A percentile compares a stretch with the other conserved stretches of the same genome.
These are phyloP conservation scores for Xylaria sp. DNA, from an alignment of 2,329 filamentous ascomycete genomes.

Conservation along the genomic window DNA sequence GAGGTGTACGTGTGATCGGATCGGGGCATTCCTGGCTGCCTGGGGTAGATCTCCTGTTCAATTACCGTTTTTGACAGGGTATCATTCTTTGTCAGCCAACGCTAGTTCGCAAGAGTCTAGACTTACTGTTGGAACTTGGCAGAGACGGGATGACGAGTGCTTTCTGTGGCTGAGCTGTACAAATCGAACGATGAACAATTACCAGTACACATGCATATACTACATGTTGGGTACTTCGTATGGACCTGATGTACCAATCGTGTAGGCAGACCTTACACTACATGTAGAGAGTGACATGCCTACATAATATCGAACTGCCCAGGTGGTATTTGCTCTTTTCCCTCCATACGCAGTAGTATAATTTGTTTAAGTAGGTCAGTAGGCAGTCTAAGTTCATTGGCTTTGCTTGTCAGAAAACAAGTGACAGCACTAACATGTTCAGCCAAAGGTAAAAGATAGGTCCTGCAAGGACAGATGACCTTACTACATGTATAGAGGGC, in stretches of 20 bases:
- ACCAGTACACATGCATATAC: not conserved
- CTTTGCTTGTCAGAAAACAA: no score
- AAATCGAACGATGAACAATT: slow-evolving; percentile 4
- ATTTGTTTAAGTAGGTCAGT: no score
- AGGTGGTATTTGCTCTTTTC: not conserved
- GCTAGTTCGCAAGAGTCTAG: not conserved
- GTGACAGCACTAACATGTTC: no score
- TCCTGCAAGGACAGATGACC: no score
- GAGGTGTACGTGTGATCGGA: not conserved
- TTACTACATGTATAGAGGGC: no score
- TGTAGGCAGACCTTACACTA: not conserved
- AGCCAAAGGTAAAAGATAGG: no score
- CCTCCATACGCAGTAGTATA: not conserved
- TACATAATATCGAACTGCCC: no score
- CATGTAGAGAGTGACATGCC: not conserved
- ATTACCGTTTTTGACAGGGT: slow-evolving; percentile 5
- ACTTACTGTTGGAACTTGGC: slow-evolving; percentile 1
- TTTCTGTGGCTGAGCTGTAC: slow-evolving; percentile 22
- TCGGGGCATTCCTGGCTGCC: not conserved
- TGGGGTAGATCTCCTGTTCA: not conserved
- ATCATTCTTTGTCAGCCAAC: not conserved
- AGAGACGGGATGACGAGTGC: slow-evolving; percentile 23
- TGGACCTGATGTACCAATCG: no score
- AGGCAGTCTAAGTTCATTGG: no score
- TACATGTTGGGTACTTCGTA: no score